phyloP scores from a whole-genome alignment of 2,329 filamentous ascomycete species.

The Macroventuria anomochaeta region DNA sequence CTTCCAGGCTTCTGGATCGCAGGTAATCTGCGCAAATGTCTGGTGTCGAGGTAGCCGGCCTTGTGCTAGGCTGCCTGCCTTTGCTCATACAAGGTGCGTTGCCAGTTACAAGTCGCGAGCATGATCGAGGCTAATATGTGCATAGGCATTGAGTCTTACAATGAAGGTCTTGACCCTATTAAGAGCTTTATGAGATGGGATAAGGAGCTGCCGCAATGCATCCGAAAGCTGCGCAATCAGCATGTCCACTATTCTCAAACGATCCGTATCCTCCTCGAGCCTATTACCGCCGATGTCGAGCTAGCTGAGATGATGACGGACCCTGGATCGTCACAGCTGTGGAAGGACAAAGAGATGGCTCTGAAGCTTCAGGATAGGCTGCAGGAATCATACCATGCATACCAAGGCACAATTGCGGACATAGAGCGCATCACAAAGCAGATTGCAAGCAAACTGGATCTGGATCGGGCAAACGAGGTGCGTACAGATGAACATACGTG shows the following conservation, averaged over 20 bases:
- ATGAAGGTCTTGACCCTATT: constrained; percentile 50
- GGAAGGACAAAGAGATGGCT: constrained; percentile 41
- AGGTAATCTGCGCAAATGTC: constrained; percentile 30
- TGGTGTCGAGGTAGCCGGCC: constrained; percentile 41
- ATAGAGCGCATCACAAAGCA: constrained; percentile 45
- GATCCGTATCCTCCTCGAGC: constrained; percentile 44
- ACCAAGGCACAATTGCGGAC: constrained; percentile 45
- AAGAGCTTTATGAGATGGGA: constrained; percentile 49
- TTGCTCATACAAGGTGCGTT: constrained; percentile 44
- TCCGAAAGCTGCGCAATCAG: constrained; percentile 47
- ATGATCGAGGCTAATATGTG: background rate
- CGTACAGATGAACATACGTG: background rate
- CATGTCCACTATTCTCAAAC: constrained; percentile 48
- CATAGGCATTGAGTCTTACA: constrained; percentile 46
- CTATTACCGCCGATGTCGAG: constrained; percentile 46
- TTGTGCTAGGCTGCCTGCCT: constrained; percentile 49
- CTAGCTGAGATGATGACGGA: constrained; percentile 45
- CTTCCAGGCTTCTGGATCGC: background rate
- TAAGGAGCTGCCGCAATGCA: constrained; percentile 43
- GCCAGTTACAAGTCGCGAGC: background rate
- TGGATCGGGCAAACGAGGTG: constrained; percentile 45
- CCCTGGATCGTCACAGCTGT: constrained; percentile 37
- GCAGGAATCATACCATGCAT: constrained; percentile 44
- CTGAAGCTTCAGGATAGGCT: constrained; percentile 41
- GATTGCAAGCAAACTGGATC: constrained; percentile 47